Evolutionary conservation across 148 eudicot genomes (phyloP), one percentile per base, ranked within the genome.

Genomic region (Amaranthus cruentus): DNA sequence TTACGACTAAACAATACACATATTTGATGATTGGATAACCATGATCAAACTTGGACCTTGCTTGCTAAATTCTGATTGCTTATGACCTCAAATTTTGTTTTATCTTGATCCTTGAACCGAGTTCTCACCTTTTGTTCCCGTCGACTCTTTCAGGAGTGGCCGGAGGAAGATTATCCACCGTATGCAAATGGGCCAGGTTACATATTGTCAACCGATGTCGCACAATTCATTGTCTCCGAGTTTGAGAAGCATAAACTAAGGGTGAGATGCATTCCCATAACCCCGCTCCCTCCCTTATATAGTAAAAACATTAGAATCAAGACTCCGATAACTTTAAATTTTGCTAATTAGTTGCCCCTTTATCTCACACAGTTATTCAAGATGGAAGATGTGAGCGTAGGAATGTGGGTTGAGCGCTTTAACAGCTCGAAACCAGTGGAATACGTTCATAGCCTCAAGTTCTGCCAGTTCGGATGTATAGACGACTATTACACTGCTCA

Each of bases 311-410:
- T 9, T 1, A 60, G 3, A 4, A 63, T 43, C n/a, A 21, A 47
- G 6, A 46, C 44, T 9, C 7, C 9, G 0, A 46, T 28, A 3
- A 2, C 6, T 13, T 14, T 14, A 60, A 21, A 60, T 60, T 44
- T 28, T 18, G 18, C 0, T 28, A 28, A 28, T 28, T 28, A 7
- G 5, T 7, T 62, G 66, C 38, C 63, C 51, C 1, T 28, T 28
- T n/a, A n/a, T 51, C 44, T 7, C 13, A 66, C 77, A 80, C 89
- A 94, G 98, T 72, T 94, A 70, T 94, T 94, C 83, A 94, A 91
- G 90, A 91, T 95, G 97, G 99, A 95, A 81, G 99, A 95, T 54
- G 99, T 95, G 74, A 91, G 96, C 68, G 82, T 95, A 88, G 99
- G 99, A 64, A 90, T 95, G 97, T 95, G 99, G 99, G 97, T 95